Base-by-base conservation (phyloP, 2,329 filamentous ascomycete genomes). In the Aureobasidium sp. region DNA sequence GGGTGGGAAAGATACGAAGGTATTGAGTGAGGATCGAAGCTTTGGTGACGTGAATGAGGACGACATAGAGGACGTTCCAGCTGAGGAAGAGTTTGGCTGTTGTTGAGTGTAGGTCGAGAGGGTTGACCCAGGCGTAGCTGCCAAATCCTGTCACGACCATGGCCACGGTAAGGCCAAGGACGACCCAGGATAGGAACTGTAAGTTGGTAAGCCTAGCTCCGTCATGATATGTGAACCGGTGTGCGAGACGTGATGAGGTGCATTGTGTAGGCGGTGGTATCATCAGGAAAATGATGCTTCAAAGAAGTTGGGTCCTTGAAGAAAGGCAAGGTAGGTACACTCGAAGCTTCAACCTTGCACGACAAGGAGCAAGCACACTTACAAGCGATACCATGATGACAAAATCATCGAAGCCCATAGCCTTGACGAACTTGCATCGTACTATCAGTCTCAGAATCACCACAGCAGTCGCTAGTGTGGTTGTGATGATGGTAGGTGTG, bases 21-120 rank as follows among this genome's bases (percentile, higher is more conserved):
- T 80, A 81, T 65, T 79, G 78, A 59, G 79, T 69, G 2, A 80
- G 67, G 47, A 80, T 78, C 0, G 76, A 77, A 11, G 74, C 69
- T 67, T 79, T 79, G 29, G 75, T 75, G 62, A 70, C 72, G 55
- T 71, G 71, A 57, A 74, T 69, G 8, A 70, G 67, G 27, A 71
- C 60, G n/a, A 68, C 62, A 65, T 72, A 73, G 59, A 73, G 44
- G 36, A 67, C 66, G 61, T 75, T 74, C 62, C 66, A 67, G 41
- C 69, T 67, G 30, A 73, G 63, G 47, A 73, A 67, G 25, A 73
- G 63, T 59, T 71, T 69, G 34, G 68, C 65, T 49, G 53, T 67
- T 50, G 53, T 62, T 41, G 15, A 68, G 59, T 48, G 42, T 11
- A 61, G 41, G 15, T 61, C 59, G 16, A 61, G 49, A 11, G 48